Conservation (phyloP, 306 rosid genomes). For the Begonia loranthoides region DNA sequence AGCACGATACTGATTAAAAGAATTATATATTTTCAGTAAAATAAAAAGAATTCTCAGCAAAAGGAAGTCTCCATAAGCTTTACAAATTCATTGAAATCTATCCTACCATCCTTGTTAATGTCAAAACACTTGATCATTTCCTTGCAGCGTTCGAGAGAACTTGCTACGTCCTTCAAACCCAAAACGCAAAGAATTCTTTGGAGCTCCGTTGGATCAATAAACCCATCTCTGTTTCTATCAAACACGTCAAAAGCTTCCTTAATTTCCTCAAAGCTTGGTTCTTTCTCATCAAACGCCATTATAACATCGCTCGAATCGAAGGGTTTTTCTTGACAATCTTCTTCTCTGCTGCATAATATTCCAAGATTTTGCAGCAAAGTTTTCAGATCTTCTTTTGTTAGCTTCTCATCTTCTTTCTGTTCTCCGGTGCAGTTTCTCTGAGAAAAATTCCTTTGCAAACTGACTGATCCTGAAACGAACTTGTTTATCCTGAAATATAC, state of each 20-base stretch:
- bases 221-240: slow-evolving; percentile 32
- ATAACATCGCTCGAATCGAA: slow-evolving; percentile 9
- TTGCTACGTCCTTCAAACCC: slow-evolving; percentile 16
- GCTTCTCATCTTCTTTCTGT: slow-evolving; percentile 8
- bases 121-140: slow-evolving; percentile 25
- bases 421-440: neutral
- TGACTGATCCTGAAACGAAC: neutral
- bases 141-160: slow-evolving; percentile 9
- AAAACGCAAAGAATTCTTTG: slow-evolving; percentile 16
- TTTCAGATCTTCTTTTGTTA: slow-evolving; percentile 12
- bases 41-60: neutral
- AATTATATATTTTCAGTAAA: too few relatives aligned
- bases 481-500: neutral
- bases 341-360: slow-evolving; percentile 2
- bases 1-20: too few relatives aligned
- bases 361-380: slow-evolving; percentile 20
- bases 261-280: slow-evolving; percentile 19
- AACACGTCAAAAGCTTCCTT: slow-evolving; percentile 27
- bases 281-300: slow-evolving; percentile 12
- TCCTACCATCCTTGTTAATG: slow-evolving; percentile 18
- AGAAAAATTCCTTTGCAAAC: neutral
- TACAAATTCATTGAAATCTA: slow-evolving; percentile 24
- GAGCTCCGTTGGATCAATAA: slow-evolving; percentile 23
- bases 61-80: slow-evolving; percentile 14
- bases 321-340: slow-evolving; percentile 3